Evolutionary conservation across 441 rosid genomes (phyloP).

Genomic region (Gossypium schwendimanii): DNA sequence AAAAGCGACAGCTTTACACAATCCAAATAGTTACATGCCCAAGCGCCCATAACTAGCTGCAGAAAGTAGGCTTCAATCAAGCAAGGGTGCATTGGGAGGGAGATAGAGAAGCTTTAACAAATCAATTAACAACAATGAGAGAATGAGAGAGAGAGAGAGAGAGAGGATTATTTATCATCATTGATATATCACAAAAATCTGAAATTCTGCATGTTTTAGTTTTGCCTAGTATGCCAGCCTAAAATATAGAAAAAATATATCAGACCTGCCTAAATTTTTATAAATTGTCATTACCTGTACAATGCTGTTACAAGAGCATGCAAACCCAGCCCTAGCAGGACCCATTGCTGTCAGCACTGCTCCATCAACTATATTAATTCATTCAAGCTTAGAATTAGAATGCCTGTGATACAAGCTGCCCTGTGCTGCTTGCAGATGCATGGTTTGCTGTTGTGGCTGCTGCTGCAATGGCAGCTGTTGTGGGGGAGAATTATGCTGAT

Average conservation of each 20-base stretch:
- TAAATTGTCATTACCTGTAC: slow-evolving; percentile 59
- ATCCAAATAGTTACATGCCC: neutral
- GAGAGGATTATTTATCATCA: neutral
- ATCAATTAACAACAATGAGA: neutral
- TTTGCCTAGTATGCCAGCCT: neutral
- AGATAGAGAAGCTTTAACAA: neutral
- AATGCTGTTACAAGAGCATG: slow-evolving; percentile 55
- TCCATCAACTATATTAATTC: slow-evolving; percentile 36
- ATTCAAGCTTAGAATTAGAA: slow-evolving; percentile 59
- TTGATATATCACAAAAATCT: neutral
- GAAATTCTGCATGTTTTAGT: neutral
- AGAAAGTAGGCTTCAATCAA: neutral
- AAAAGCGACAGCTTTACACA: neutral
- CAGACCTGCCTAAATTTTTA: slow-evolving; percentile 1
- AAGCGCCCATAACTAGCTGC: neutral
- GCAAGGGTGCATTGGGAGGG: neutral
- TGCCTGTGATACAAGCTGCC: slow-evolving; percentile 54
- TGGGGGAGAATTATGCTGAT: slow-evolving; percentile 44
- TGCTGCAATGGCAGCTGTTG: slow-evolving; percentile 38
- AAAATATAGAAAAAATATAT: neutral
- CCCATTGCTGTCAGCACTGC: slow-evolving; percentile 36
- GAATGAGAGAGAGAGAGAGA: neutral
- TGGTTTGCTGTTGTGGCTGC: slow-evolving; percentile 41
- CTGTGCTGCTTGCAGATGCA: slow-evolving; percentile 46
- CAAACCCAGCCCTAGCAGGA: slow-evolving; percentile 44